Evolutionary conservation across 495 filamentous ascomycete genomes (phyloP).

Genomic region (Choiromyces venosus): DNA sequence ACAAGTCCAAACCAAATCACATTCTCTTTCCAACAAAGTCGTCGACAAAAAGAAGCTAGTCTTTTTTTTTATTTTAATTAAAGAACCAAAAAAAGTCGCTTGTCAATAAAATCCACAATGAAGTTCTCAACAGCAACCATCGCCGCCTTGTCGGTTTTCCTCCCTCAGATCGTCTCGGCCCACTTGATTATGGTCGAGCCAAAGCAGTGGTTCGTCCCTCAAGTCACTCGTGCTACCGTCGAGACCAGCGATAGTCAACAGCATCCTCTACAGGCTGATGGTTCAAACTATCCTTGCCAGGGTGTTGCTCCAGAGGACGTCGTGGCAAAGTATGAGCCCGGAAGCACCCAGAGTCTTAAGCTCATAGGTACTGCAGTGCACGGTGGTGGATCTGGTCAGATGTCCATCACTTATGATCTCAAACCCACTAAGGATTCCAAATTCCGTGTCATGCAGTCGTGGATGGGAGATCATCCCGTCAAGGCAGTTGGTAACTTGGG

Average conservation of each 20-base stretch:
- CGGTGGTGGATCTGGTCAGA: conserved; percentile 80
- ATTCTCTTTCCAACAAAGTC: conserved; percentile 12
- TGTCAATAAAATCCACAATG: conserved; percentile 44
- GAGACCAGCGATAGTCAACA: conserved; percentile 34
- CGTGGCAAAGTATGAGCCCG: conserved; percentile 48
- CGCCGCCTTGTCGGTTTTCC: conserved; percentile 47
- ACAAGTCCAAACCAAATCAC: conserved; percentile 9
- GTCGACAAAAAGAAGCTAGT: conserved; percentile 7
- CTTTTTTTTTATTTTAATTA: conserved; percentile 7
- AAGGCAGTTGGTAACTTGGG: conserved; percentile 52
- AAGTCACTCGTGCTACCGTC: conserved; percentile 41
- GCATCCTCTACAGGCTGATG: conserved; percentile 57
- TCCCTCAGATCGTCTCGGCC: conserved; percentile 47
- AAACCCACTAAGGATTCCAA: conserved; percentile 52
- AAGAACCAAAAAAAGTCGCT: background rate
- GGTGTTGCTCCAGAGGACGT: conserved; percentile 21
- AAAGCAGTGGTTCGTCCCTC: conserved; percentile 54
- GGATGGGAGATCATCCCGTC: conserved; percentile 77
- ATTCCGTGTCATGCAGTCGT: conserved; percentile 46
- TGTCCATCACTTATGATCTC: conserved; percentile 71
- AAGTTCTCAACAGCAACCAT: conserved; percentile 48
- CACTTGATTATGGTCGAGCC: conserved; percentile 72
- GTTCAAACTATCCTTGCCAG: conserved; percentile 78
- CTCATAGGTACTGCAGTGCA: conserved; percentile 66
- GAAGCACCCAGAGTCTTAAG: conserved; percentile 50